A percentile compares a stretch with the other conserved stretches of the same genome.
These are phyloP conservation scores for Taphrina communis DNA, from an alignment of 1,139 yeast species.

Conservation along the genomic window DNA sequence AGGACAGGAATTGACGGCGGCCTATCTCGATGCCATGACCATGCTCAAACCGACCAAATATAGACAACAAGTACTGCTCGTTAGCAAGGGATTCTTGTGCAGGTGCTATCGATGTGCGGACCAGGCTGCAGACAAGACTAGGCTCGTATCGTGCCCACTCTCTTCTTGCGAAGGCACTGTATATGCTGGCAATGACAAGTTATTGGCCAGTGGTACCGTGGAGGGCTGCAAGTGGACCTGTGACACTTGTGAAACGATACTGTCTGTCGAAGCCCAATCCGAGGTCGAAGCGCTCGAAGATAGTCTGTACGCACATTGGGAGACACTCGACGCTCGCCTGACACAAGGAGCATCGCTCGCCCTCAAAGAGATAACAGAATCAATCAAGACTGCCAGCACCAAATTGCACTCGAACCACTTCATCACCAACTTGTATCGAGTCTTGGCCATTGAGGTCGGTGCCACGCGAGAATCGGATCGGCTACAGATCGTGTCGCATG, in stretches of 20 bases:
- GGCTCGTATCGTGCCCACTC: background rate
- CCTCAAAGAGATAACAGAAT: background rate
- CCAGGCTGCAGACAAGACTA: background rate
- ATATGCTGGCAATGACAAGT: background rate
- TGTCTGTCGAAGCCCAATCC: background rate
- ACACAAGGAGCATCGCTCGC: background rate
- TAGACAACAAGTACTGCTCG: constrained; percentile 16
- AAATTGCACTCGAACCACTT: constrained; percentile 11
- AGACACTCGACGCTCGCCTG: constrained; percentile 4
- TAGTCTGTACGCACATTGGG: constrained; percentile 4
- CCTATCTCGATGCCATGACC: constrained; percentile 26
- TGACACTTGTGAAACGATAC: background rate
- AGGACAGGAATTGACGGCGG: constrained; percentile 31
- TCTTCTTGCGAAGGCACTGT: constrained; percentile 11
- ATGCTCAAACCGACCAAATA: constrained; percentile 14
- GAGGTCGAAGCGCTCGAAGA: constrained; percentile 5
- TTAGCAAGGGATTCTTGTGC: constrained; percentile 31
- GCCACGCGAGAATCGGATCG: background rate
- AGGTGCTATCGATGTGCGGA: constrained; percentile 12
- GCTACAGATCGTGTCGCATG: background rate
- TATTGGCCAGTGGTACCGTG: background rate
- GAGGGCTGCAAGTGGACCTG: background rate
- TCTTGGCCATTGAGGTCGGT: constrained; percentile 29
- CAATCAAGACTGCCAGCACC: constrained; percentile 1
- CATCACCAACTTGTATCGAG: constrained; percentile 17